phyloP scores from a whole-genome alignment of 345 rosid species.

The Moricandia moricandioides region DNA sequence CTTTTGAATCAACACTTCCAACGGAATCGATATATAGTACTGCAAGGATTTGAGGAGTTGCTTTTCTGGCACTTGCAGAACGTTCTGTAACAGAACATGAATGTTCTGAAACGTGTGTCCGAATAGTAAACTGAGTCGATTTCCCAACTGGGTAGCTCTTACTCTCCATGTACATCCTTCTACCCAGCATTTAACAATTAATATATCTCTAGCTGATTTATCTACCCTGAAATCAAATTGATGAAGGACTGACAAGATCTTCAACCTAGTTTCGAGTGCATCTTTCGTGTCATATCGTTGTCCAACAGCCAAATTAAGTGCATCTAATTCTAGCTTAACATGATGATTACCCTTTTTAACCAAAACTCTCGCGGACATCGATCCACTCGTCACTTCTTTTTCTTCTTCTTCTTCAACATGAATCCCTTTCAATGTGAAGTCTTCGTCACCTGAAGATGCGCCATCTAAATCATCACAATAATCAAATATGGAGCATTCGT shows the following conservation, averaged over 20 bases:
- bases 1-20: not conserved
- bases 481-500: too few relatives aligned
- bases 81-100: not conserved
- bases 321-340: not conserved
- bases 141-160: not conserved
- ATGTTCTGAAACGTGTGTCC: not conserved
- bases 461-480: too few relatives aligned
- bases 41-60: not conserved
- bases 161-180: not conserved
- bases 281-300: not conserved
- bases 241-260: not conserved
- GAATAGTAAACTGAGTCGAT: not conserved
- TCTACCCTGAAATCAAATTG: not conserved
- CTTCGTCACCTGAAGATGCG: too few relatives aligned
- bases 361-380: too few relatives aligned
- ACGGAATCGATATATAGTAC: not conserved
- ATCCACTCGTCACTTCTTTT: too few relatives aligned
- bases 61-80: not conserved
- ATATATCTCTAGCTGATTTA: not conserved
- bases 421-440: too few relatives aligned
- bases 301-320: not conserved
- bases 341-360: too few relatives aligned
- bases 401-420: too few relatives aligned
- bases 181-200: not conserved
- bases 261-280: not conserved